phyloP scores from a whole-genome alignment of 495 filamentous ascomycete genomes.

The Schizothecium vesticola region DNA sequence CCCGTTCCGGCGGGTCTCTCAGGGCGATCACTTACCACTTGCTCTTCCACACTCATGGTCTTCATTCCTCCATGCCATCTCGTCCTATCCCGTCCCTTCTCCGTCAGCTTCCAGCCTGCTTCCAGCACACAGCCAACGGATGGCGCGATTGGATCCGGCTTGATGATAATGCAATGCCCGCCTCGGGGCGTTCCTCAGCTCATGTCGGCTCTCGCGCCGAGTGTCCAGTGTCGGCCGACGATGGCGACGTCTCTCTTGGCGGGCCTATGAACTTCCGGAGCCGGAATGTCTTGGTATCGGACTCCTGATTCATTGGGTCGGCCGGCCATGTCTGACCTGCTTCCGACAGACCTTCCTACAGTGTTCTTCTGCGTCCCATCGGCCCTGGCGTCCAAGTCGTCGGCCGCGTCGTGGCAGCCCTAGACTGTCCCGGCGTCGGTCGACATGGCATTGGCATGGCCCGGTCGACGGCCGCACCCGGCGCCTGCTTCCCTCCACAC shows the following conservation, averaged over 20 bases:
- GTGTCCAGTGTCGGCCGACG: background rate
- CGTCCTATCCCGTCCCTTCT: background rate
- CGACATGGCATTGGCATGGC: background rate
- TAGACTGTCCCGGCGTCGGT: background rate
- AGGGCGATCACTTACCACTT: background rate
- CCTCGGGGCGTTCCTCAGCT: background rate
- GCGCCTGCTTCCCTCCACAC: background rate
- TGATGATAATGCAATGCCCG: background rate
- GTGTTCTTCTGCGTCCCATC: background rate
- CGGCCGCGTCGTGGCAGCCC: background rate
- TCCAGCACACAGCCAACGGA: background rate
- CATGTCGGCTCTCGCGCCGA: background rate
- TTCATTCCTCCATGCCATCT: background rate
- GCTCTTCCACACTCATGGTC: background rate
- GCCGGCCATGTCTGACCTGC: constrained; percentile 5
- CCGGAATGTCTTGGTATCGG: constrained; percentile 1
- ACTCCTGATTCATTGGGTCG: constrained; percentile 4
- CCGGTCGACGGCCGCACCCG: background rate
- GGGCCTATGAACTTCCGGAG: constrained; percentile 3
- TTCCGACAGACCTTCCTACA: background rate
- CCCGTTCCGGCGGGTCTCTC: constrained; percentile 13
- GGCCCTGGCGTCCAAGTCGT: background rate
- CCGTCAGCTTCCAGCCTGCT: background rate
- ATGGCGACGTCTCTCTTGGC: background rate
- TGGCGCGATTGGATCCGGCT: constrained; percentile 5